phyloP scores from a whole-genome alignment of 306 rosid genomes.

The Psophocarpus tetragonolobus region DNA sequence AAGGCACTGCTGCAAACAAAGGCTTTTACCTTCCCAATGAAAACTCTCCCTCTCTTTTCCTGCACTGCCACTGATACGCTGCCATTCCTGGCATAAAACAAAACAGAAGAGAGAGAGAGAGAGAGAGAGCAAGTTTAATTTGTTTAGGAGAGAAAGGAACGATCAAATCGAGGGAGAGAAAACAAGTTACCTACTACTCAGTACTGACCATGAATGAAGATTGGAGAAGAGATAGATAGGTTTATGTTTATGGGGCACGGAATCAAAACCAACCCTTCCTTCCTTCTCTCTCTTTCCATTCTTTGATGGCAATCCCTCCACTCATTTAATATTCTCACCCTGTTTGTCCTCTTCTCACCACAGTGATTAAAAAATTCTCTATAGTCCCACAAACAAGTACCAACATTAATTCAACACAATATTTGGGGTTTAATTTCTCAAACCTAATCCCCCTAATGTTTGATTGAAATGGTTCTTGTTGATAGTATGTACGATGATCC shows the following conservation, averaged over 20 bases:
- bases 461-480: background rate
- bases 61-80: conserved; percentile 75
- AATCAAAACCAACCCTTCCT: conserved; percentile 52
- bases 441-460: background rate
- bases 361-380: background rate
- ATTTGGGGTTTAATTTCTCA: background rate
- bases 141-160: conserved; percentile 29
- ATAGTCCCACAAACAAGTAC: background rate
- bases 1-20: conserved; percentile 39
- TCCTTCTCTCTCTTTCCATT: conserved; percentile 7
- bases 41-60: conserved; percentile 72
- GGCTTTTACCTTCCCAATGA: conserved; percentile 94
- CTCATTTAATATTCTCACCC: conserved; percentile 62
- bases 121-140: conserved; percentile 5
- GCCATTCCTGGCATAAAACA: conserved; percentile 66
- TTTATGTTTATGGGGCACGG: conserved; percentile 48
- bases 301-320: conserved; percentile 62
- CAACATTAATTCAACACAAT: background rate
- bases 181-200: conserved; percentile 52
- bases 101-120: conserved; percentile 39
- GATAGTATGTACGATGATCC: background rate
- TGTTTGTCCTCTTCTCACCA: conserved; percentile 36
- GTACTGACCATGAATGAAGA: conserved; percentile 29
- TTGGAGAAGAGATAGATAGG: background rate
- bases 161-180: conserved; percentile 86